Conservation (phyloP, 2,329 filamentous ascomycete species). For the Coniella lustricola region DNA sequence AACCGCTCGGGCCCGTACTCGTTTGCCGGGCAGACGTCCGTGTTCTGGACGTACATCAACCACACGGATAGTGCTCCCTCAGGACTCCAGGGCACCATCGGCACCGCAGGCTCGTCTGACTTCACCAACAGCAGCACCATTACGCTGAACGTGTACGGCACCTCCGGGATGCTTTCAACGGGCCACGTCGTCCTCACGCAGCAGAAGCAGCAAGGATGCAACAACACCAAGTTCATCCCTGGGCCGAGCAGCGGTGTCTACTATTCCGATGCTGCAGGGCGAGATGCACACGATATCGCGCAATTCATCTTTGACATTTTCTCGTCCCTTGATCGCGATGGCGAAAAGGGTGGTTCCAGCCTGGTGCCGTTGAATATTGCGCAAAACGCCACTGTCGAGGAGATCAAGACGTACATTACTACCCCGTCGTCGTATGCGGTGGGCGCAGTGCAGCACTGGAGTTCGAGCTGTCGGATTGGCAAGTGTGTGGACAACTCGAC, state of each 20-base stretch:
- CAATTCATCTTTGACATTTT: slow-evolving; percentile 45
- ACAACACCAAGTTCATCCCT: slow-evolving; percentile 35
- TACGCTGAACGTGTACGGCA: slow-evolving; percentile 51
- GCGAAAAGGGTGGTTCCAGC: slow-evolving; percentile 25
- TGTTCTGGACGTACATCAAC: slow-evolving; percentile 43
- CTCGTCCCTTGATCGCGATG: slow-evolving; percentile 33
- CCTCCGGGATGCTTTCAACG: slow-evolving; percentile 43
- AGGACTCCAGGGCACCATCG: slow-evolving; percentile 47
- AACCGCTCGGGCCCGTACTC: slow-evolving; percentile 43
- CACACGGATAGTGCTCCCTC: slow-evolving; percentile 30
- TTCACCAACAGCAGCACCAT: slow-evolving; percentile 38
- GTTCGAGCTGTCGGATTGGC: slow-evolving; percentile 43
- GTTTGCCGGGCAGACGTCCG: slow-evolving; percentile 44
- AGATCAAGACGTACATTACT: slow-evolving; percentile 44
- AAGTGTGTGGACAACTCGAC: slow-evolving; percentile 41
- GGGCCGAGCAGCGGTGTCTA: slow-evolving; percentile 36
- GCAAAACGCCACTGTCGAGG: slow-evolving; percentile 35
- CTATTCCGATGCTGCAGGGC: slow-evolving; percentile 33
- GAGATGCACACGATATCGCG: slow-evolving; percentile 41
- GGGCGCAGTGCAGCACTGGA: slow-evolving; percentile 47
- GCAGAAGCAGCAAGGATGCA: slow-evolving; percentile 14
- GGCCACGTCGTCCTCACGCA: slow-evolving; percentile 35
- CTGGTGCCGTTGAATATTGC: slow-evolving; percentile 43
- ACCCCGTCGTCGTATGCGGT: slow-evolving; percentile 39
- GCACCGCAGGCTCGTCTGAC: slow-evolving; percentile 36